phyloP scores from a whole-genome alignment of 2,329 filamentous ascomycete genomes.

The Huntiella moniliformis region DNA sequence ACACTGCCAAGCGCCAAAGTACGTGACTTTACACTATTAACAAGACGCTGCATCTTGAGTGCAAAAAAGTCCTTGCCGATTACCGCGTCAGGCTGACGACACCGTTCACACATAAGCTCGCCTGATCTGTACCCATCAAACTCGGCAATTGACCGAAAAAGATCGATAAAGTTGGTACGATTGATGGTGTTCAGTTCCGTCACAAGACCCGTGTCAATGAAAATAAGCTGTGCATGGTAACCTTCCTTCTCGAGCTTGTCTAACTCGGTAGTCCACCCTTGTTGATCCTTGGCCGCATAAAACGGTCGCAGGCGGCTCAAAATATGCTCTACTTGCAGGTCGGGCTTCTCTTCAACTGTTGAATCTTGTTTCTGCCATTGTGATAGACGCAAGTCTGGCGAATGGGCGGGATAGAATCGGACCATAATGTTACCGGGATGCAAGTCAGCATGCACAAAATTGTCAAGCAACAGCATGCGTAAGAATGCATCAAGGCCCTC shows the following conservation, averaged over 20 bases:
- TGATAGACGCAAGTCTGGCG: constrained; percentile 36
- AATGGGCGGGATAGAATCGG: constrained; percentile 75
- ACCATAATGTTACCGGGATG: constrained; percentile 99
- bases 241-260: constrained; percentile 65
- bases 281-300: constrained; percentile 38
- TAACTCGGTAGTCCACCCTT: constrained; percentile 58
- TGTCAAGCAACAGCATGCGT: constrained; percentile 90
- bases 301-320: constrained; percentile 61
- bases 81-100: constrained; percentile 78
- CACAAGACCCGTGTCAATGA: constrained; percentile 91
- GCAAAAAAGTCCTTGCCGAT: constrained; percentile 81
- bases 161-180: constrained; percentile 75
- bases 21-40: constrained; percentile 72
- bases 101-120: constrained; percentile 88
- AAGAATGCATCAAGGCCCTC: constrained; percentile 92
- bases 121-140: constrained; percentile 95
- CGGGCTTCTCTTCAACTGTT: constrained; percentile 28
- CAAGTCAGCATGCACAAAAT: constrained; percentile 90
- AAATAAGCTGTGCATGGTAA: constrained; percentile 83
- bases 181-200: constrained; percentile 82
- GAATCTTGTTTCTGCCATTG: constrained; percentile 18
- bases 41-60: constrained; percentile 89
- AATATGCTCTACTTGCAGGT: constrained; percentile 75
- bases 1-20: constrained; percentile 87
- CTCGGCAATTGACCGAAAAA: constrained; percentile 89